These are phyloP conservation scores for Podospora anserina DNA, from an alignment of 495 filamentous ascomycete genomes.

Conservation along the genomic window DNA sequence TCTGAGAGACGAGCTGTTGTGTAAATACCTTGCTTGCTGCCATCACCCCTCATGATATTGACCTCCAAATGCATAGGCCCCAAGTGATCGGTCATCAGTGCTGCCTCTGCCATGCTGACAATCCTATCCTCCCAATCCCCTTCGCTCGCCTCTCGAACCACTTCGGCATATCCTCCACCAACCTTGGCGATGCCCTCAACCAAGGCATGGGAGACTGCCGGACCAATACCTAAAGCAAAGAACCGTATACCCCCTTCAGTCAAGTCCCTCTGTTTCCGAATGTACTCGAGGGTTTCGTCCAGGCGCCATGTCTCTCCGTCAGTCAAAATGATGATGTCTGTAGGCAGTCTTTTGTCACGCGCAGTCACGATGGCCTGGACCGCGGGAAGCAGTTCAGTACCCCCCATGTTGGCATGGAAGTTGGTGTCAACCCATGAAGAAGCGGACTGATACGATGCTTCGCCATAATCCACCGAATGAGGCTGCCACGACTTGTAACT, in stretches of 20 bases:
- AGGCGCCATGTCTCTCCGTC: slow-evolving; percentile 21
- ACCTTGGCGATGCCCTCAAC: slow-evolving; percentile 23
- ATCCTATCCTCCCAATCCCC: slow-evolving; percentile 23
- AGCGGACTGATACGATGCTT: slow-evolving; percentile 9
- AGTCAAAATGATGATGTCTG: slow-evolving; percentile 21
- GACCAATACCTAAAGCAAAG: slow-evolving; percentile 20
- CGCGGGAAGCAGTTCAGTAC: slow-evolving; percentile 20
- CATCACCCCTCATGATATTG: neutral
- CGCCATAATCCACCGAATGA: slow-evolving; percentile 14
- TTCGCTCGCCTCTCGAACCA: slow-evolving; percentile 10
- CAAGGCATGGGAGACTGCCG: slow-evolving; percentile 20
- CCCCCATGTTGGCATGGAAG: slow-evolving; percentile 16
- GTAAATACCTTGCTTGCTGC: slow-evolving; percentile 3
- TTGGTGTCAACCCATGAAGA: slow-evolving; percentile 3
- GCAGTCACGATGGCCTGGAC: slow-evolving; percentile 13
- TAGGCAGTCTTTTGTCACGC: slow-evolving; percentile 7
- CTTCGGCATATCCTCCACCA: slow-evolving; percentile 21
- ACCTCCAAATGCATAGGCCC: slow-evolving; percentile 18
- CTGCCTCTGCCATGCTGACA: slow-evolving; percentile 21
- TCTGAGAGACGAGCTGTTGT: neutral
- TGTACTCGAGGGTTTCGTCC: slow-evolving; percentile 16
- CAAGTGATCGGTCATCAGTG: slow-evolving; percentile 17
- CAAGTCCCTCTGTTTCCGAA: slow-evolving; percentile 2
- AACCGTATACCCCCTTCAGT: slow-evolving; percentile 22
- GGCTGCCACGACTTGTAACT: slow-evolving; percentile 10